Base-by-base conservation (phyloP, 129 eudicot genomes). In the Escallonia rubra region DNA sequence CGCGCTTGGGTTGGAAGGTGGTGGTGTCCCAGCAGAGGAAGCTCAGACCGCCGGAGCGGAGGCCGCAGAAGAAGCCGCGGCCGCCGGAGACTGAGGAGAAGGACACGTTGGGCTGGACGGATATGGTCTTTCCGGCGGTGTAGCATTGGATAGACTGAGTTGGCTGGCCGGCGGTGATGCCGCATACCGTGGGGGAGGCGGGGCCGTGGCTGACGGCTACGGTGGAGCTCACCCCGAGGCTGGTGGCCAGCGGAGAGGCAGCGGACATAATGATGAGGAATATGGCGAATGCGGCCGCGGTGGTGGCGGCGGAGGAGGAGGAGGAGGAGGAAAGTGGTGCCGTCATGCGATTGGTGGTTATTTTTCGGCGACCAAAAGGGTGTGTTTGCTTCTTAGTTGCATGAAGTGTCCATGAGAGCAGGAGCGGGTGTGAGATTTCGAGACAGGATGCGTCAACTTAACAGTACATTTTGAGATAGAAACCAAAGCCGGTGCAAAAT, bases 81-180 rank as follows among this genome's bases (percentile, higher is more conserved):
- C 90, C 90, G 23, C 90, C 90, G 51, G 90, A 60, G 55, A 84
- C 71, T 46, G 86, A 78, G 64, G 77, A 79, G 52, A 66, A 84
- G 13, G 90, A 77, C 73, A 71, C 64, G 57, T 84, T 84, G 38
- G 79, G 81, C 42, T 42, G 68, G 65, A 78, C 69, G 8, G 78
- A 45, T 15, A 78, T 63, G 8, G 65, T 73, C 15, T 23, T 47
- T 0, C 79, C 71, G 62, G 72, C 55, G 4, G 62, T 65, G 71
- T 81, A 84, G 63, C 90, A 84, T 68, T 71, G 77, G 49, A 84
- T 78, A 8, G 55, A 52, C 72, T 84, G 89, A 42, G 77, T 70
- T 10, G 80, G 73, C 64, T 83, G 76, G 71, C 83, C 81, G 14
- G 86, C 90, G 23, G 70, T 75, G 74, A 84, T 81, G 43, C 90